Evolutionary conservation across 192 early-diverging fungal species (phyloP).

Genomic region (Entomortierella beljakovae): DNA sequence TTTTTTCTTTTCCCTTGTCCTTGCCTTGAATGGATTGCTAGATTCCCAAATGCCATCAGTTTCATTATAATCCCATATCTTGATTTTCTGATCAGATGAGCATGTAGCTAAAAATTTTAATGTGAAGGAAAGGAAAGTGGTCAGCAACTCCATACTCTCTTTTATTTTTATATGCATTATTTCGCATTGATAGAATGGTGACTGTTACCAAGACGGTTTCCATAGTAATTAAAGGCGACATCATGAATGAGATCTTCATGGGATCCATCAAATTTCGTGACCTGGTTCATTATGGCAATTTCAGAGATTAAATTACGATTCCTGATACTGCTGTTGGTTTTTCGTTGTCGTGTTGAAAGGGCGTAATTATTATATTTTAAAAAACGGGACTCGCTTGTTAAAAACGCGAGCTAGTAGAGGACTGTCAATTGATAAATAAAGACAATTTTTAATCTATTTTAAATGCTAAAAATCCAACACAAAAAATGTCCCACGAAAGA

Average conservation of each 20-base stretch:
- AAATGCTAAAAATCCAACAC: neutral
- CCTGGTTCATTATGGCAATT: slow-evolving; percentile 39
- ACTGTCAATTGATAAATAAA: too few species aligned
- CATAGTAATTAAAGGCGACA: slow-evolving; percentile 92
- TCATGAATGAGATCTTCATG: slow-evolving; percentile 97
- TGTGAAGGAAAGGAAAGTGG: neutral
- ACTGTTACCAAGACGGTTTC: slow-evolving; percentile 73
- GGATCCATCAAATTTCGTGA: slow-evolving; percentile 72
- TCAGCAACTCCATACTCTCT: neutral
- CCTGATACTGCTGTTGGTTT: too few species aligned
- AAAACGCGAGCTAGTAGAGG: too few species aligned
- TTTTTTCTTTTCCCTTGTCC: neutral
- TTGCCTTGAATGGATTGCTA: slow-evolving; percentile 83
- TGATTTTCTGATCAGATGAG: slow-evolving; percentile 93
- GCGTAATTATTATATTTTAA: too few species aligned
- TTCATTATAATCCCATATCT: slow-evolving; percentile 91
- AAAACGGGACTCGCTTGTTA: too few species aligned
- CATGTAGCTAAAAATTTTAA: slow-evolving; percentile 69
- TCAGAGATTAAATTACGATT: neutral
- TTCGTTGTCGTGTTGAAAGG: too few species aligned
- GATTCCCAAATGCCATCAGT: slow-evolving; percentile 77
- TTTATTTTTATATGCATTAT: neutral
- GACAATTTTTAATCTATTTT: too few species aligned
- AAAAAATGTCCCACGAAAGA: neutral
- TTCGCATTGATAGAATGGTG: neutral